A percentile compares a stretch with the other conserved stretches of the same genome.
phyloP scores from a whole-genome alignment of 768 basidiomycete genomes.

The Imleria badia region DNA sequence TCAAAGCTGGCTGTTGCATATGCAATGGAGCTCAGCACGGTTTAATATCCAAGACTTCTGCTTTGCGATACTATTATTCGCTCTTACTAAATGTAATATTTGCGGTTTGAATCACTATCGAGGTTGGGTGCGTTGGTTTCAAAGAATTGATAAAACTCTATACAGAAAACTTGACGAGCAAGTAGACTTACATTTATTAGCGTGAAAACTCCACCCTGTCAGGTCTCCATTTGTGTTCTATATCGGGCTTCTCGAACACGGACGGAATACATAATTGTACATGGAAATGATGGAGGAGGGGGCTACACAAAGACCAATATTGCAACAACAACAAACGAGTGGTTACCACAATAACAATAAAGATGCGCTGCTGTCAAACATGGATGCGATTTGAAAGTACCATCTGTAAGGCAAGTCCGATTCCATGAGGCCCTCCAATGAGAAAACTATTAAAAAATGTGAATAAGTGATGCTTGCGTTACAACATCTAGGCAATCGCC shows the following conservation, averaged over 20 bases:
- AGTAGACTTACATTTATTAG: no score
- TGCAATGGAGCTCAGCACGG: constrained; percentile 69
- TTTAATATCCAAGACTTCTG: background rate
- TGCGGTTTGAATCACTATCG: background rate
- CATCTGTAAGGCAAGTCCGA: background rate
- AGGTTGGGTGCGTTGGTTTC: no score
- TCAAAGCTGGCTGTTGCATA: constrained; percentile 81
- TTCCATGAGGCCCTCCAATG: background rate
- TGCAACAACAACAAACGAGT: background rate
- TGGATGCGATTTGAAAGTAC: background rate
- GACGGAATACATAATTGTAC: background rate
- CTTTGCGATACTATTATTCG: background rate
- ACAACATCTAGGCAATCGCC: background rate
- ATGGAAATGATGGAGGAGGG: background rate
- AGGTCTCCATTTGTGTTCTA: no score
- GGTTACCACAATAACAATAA: constrained; percentile 4
- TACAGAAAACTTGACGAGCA: no score
- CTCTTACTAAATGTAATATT: background rate
- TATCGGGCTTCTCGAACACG: no score
- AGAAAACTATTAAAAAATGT: background rate
- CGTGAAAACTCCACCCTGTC: no score
- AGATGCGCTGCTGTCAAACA: background rate
- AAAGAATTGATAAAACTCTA: no score
- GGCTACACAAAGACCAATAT: background rate
- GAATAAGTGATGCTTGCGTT: background rate